Evolutionary conservation across 129 eudicot genomes (phyloP), one percentile per base, ranked within the genome.

Genomic region (Saussurea involucrata): DNA sequence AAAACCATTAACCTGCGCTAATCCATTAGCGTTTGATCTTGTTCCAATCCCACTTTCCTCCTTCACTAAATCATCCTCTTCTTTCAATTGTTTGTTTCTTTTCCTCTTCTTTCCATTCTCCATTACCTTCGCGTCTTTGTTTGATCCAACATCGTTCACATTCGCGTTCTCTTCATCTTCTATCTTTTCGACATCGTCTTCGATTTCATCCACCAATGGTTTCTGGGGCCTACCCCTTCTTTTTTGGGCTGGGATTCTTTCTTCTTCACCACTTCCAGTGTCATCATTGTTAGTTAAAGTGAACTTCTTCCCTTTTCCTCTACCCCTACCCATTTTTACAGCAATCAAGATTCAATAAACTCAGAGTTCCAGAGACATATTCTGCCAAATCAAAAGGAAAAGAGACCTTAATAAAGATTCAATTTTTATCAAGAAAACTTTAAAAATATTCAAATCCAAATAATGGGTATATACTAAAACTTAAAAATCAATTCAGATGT

Each of bases 221-320:
- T 90, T 90, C 28, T 88, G 96, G 8, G 93, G 96, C 75, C 96
- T 82, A 24, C 96, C 91, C 29, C 96, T 88, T 78, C 85, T 78
- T 73, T 86, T 90, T 76, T 88, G 92, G 7, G 85, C 78, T 1
- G 96, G 93, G 32, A 90, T 86, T 75, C 85, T 82, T 64, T 90
- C 96, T 75, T 90, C 96, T 61, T 90, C 96, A 18, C 93, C 89
- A 22, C 90, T 90, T 28, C 86, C 89, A 22, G 76, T 44, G 82
- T 90, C 93, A 15, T 90, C 96, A 36, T 84, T 85, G 81, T 79
- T 88, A 27, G 81, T 76, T 24, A 76, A 80, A 73, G 88, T 71
- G 9, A 85, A 75, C 82, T 83, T 90, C 83, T 88, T 90, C 12
- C 85, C 88, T 82, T 90, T 90, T 69, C 89, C 83, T 83, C 88